Percentiles rank a stretch among this genome's conserved stretches.
These are phyloP conservation scores for Volvox carteri DNA, from an alignment of 163 green algal species.

Conservation along the genomic window DNA sequence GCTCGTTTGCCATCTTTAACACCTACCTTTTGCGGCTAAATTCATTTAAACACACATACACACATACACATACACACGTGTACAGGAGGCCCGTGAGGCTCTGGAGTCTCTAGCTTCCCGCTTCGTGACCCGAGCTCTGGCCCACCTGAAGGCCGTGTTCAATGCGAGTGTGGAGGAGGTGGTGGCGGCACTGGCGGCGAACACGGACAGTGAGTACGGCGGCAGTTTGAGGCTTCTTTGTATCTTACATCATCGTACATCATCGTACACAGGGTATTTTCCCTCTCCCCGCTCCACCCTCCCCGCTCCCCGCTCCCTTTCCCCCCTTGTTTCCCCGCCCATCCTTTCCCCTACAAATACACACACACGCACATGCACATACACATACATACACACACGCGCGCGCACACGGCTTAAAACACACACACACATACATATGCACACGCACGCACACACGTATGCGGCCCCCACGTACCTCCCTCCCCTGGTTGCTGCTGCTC, in stretches of 20 bases:
- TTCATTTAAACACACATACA: too few relatives aligned
- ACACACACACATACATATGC: too few relatives aligned
- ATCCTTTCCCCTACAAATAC: neutral
- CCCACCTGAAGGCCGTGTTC: conserved; percentile 17
- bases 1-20: too few relatives aligned
- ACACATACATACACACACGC: too few relatives aligned
- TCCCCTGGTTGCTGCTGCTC: neutral
- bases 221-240: too few relatives aligned
- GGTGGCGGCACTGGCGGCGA: conserved; percentile 22
- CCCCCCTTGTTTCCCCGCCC: neutral
- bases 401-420: too few relatives aligned
- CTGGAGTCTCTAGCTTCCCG: conserved; percentile 24
- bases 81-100: conserved; percentile 19
- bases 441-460: too few relatives aligned
- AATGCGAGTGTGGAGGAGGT: conserved; percentile 28
- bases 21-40: too few relatives aligned
- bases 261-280: too few relatives aligned
- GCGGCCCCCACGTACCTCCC: neutral
- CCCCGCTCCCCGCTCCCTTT: neutral
- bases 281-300: neutral
- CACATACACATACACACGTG: too few relatives aligned
- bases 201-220: conserved; percentile 52
- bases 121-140: conserved; percentile 24
- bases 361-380: too few relatives aligned
- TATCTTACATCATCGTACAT: too few relatives aligned